Percentiles rank a stretch among this genome's conserved stretches.
phyloP scores from a whole-genome alignment of 2,329 filamentous ascomycete species.

The Verticillium isaacii region DNA sequence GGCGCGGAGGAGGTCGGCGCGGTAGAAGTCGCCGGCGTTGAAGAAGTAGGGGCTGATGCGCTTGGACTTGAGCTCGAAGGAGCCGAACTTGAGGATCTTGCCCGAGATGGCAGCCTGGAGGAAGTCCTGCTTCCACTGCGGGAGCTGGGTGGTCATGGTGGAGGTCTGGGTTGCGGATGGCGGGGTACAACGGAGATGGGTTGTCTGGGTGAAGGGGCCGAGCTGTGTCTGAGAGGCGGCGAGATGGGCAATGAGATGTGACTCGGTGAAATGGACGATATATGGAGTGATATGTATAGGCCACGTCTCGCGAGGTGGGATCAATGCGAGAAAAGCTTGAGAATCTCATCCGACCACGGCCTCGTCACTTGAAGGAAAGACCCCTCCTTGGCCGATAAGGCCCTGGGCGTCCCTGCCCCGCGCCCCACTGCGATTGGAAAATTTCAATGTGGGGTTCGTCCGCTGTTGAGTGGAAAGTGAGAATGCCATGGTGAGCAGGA shows the following conservation, averaged over 20 bases:
- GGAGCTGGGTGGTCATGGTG: conserved; percentile 39
- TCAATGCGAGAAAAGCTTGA: conserved; percentile 11
- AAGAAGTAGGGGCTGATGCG: conserved; percentile 95
- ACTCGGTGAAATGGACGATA: neutral
- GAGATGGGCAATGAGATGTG: neutral
- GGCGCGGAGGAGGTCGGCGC: conserved; percentile 68
- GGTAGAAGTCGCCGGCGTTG: conserved; percentile 90
- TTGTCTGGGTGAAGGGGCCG: neutral
- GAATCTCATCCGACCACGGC: conserved; percentile 2
- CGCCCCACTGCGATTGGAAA: conserved; percentile 2
- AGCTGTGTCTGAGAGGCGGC: too few relatives aligned
- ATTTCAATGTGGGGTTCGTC: conserved; percentile 1
- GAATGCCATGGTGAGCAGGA: neutral
- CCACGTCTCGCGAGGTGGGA: too few relatives aligned
- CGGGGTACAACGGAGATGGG: neutral
- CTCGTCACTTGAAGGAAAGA: neutral
- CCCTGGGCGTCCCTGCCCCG: neutral
- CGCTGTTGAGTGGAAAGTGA: neutral
- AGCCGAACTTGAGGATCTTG: conserved; percentile 74
- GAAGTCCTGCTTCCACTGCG: conserved; percentile 68
- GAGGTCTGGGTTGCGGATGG: neutral
- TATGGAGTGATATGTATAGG: too few relatives aligned
- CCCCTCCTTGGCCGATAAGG: neutral
- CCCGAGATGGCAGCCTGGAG: conserved; percentile 64
- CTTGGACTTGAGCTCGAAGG: conserved; percentile 87